A percentile compares a stretch with the other conserved stretches of the same genome.
These are phyloP conservation scores for Lachnellula suecica DNA, from an alignment of 2,329 filamentous ascomycete species.

Conservation along the genomic window DNA sequence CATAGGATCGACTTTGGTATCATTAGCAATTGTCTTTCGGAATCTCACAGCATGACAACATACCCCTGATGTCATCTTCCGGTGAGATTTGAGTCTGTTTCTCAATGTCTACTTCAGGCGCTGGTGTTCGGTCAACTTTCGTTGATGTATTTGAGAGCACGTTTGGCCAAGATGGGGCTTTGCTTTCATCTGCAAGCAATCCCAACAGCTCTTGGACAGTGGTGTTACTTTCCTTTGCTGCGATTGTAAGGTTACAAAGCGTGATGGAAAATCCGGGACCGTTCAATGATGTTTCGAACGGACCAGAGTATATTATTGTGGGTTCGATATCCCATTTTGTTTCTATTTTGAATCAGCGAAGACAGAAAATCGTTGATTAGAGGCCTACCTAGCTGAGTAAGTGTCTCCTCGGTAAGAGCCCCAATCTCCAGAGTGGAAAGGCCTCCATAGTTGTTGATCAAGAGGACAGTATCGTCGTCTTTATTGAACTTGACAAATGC, in stretches of 20 bases:
- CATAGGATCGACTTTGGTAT: conserved; percentile 27
- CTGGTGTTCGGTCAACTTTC: conserved; percentile 10
- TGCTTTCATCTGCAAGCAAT: conserved; percentile 49
- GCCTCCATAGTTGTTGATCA: conserved; percentile 61
- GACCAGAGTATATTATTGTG: conserved; percentile 44
- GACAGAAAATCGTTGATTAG: neutral
- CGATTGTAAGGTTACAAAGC: conserved; percentile 47
- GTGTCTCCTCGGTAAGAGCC: conserved; percentile 44
- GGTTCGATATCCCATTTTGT: conserved; percentile 48
- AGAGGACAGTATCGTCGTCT: conserved; percentile 46
- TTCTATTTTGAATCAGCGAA: conserved; percentile 25
- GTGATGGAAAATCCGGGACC: conserved; percentile 56
- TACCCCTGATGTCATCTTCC: conserved; percentile 23
- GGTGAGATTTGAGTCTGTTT: conserved; percentile 14
- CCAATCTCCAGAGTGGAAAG: conserved; percentile 57
- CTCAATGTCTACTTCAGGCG: conserved; percentile 18
- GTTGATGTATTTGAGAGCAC: conserved; percentile 26
- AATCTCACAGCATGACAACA: neutral
- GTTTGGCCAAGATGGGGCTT: conserved; percentile 36
- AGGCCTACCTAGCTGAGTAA: conserved; percentile 35
- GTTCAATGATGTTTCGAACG: conserved; percentile 53
- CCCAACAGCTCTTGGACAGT: conserved; percentile 40
- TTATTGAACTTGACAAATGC: conserved; percentile 47
- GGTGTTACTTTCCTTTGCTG: conserved; percentile 27
- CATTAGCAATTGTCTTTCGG: conserved; percentile 3